phyloP scores from a whole-genome alignment of 768 basidiomycete genomes.

The Suillus paluster region DNA sequence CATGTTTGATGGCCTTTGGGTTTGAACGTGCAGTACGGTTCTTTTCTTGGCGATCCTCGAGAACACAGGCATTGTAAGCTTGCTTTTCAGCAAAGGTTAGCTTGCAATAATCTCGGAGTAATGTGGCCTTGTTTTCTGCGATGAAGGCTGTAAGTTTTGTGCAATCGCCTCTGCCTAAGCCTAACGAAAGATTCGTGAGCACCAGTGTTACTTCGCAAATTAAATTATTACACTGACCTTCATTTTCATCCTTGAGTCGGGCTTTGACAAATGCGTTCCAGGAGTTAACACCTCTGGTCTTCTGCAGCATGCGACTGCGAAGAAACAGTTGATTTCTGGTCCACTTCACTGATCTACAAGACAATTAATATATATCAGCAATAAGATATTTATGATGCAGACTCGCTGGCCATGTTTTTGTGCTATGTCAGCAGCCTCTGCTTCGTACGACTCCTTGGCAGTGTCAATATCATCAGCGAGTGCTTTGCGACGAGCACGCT shows the following conservation, averaged over 20 bases:
- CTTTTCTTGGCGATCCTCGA: constrained; percentile 4
- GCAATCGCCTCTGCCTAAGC: background rate
- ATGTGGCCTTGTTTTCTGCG: background rate
- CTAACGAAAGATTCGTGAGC: background rate
- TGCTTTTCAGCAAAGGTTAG: background rate
- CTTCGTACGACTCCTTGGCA: background rate
- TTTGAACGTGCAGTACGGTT: background rate
- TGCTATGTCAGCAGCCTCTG: background rate
- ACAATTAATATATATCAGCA: background rate
- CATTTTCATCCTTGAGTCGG: background rate
- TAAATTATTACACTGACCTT: background rate
- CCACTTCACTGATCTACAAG: constrained; percentile 2
- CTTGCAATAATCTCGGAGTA: background rate
- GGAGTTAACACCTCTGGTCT: background rate
- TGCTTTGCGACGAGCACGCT: background rate
- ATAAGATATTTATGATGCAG: background rate
- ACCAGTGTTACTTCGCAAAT: background rate
- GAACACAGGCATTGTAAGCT: background rate
- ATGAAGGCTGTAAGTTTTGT: constrained; percentile 1
- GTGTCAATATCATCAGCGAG: background rate
- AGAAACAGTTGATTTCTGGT: constrained; percentile 6
- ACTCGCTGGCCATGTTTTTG: background rate
- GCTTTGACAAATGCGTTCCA: constrained; percentile 6
- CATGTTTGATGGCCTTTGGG: constrained; percentile 5
- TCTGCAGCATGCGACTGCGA: background rate